These are phyloP conservation scores for Pseudocohnilembus persalinus DNA, from an alignment of 169 alveolate genomes.

Conservation along the genomic window DNA sequence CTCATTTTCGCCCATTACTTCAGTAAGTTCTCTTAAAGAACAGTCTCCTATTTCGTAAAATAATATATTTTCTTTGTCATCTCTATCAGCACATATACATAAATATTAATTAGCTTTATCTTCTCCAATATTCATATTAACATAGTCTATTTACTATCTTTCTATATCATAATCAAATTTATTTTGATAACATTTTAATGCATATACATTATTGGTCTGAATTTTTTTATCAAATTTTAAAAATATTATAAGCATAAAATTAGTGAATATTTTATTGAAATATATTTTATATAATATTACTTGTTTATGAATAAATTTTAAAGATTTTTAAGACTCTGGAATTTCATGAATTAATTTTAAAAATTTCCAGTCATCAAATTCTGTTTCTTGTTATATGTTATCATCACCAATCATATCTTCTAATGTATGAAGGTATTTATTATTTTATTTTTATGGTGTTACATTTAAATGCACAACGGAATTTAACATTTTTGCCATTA, in stretches of 20 bases:
- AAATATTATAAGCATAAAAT: neutral
- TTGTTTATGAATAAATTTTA: neutral
- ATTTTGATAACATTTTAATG: too few relatives aligned
- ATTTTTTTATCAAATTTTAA: too few relatives aligned
- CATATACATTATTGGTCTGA: neutral
- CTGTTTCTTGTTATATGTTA: neutral
- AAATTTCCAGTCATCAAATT: neutral
- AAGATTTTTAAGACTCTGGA: neutral
- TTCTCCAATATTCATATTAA: neutral
- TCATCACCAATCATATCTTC: neutral
- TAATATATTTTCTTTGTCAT: neutral
- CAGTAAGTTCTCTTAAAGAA: neutral
- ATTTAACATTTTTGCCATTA: neutral
- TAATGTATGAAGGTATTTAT: neutral
- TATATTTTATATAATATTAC: neutral
- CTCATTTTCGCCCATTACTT: neutral
- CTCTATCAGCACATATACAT: neutral
- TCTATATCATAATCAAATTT: neutral
- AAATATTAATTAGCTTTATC: neutral
- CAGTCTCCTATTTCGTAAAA: neutral
- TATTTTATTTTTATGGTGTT: neutral
- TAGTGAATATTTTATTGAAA: too few relatives aligned
- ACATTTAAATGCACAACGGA: neutral
- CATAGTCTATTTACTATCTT: neutral
- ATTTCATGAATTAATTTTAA: too few relatives aligned